These are phyloP conservation scores for Gonapodya prolifera DNA, from an alignment of 192 early-diverging fungal genomes.

Conservation along the genomic window DNA sequence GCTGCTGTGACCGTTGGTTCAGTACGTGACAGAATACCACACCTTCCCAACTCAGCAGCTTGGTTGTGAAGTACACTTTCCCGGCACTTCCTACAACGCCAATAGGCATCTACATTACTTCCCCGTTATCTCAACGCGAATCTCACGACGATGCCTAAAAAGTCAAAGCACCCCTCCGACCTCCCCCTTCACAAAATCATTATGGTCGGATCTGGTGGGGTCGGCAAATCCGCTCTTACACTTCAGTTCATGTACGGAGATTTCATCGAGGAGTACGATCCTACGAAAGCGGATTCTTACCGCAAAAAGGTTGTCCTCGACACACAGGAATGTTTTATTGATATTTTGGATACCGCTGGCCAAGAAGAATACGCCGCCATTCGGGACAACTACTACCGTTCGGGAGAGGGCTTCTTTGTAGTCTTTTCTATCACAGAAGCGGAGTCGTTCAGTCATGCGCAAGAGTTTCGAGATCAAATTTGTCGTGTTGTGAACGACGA, in stretches of 20 bases:
- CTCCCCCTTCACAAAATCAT: slow-evolving; percentile 79
- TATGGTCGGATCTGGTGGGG: slow-evolving; percentile 84
- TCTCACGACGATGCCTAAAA: neutral
- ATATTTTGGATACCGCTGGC: slow-evolving; percentile 80
- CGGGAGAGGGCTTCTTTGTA: slow-evolving; percentile 24
- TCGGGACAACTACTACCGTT: slow-evolving; percentile 16
- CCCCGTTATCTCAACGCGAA: too few species aligned
- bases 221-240: slow-evolving; percentile 80
- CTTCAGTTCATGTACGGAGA: slow-evolving; percentile 87
- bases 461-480: slow-evolving; percentile 79
- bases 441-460: slow-evolving; percentile 65
- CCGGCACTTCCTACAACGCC: too few species aligned
- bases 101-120: too few species aligned
- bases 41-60: too few species aligned
- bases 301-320: slow-evolving; percentile 69
- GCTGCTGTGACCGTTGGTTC: too few species aligned
- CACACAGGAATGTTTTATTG: slow-evolving; percentile 65
- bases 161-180: slow-evolving; percentile 16
- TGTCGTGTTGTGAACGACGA: slow-evolving; percentile 73
- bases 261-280: slow-evolving; percentile 90
- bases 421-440: slow-evolving; percentile 72
- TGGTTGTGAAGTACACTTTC: too few species aligned
- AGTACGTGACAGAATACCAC: too few species aligned
- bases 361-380: slow-evolving; percentile 83
- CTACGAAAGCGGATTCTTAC: slow-evolving; percentile 85